phyloP scores from a whole-genome alignment of 176 grass and related monocot species.

The Musa troglodytarum region DNA sequence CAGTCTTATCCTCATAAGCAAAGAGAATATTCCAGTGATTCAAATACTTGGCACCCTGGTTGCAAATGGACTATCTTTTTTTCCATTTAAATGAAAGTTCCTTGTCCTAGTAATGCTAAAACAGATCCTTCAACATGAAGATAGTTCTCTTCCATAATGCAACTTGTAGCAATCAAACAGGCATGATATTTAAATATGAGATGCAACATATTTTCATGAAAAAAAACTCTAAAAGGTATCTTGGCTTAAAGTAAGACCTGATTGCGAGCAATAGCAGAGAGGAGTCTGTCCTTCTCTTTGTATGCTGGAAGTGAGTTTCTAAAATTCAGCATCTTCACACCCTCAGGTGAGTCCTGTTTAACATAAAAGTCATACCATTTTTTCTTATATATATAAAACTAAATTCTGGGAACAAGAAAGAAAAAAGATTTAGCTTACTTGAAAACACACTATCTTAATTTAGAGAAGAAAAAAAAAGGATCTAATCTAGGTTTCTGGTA shows the following conservation, averaged over 20 bases:
- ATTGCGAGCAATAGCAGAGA: constrained; percentile 88
- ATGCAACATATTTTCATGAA: neutral
- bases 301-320: constrained; percentile 81
- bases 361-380: constrained; percentile 13
- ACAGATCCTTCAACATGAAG: no score
- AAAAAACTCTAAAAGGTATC: neutral
- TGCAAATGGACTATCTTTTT: no score
- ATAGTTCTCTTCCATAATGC: no score
- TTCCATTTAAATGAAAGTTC: no score
- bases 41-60: no score
- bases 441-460: no score
- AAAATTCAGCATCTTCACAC: constrained; percentile 66
- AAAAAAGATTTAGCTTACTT: no score
- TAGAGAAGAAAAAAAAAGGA: neutral
- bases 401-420: constrained; percentile 8
- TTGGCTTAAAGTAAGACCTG: constrained; percentile 36
- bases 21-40: no score
- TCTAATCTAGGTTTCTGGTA: neutral
- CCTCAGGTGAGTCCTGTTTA: constrained; percentile 80
- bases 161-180: no score
- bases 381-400: neutral
- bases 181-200: neutral
- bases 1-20: no score
- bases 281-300: constrained; percentile 82
- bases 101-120: no score